Base-by-base conservation (phyloP, 345 rosid species). In the Arabidopsis suecica region DNA sequence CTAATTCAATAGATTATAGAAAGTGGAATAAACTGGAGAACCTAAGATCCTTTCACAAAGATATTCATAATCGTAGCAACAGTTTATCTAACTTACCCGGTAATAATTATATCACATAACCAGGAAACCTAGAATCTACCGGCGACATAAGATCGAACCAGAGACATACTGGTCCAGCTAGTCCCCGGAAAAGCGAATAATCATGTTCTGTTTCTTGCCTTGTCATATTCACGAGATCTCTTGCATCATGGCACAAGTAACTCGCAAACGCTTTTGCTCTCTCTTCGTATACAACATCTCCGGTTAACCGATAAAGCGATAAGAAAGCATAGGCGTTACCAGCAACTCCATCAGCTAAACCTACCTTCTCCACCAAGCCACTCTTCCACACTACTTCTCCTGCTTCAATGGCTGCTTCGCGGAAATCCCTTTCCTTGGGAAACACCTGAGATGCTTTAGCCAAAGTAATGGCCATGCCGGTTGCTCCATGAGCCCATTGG, bases 371-470 rank as follows among this genome's bases (percentile, higher is more conserved):
- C 75, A 84, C 85, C 61, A 89, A 81, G 34, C 97, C 97, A 60
- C 78, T 91, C 76, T 88, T 94, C 97, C 97, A 94, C 36, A 94
- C 97, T 2, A 94, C 97, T 73, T 94, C 96, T 58, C 98, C 97
- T 32, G 98, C 98, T 81, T 94, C 98, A 76, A 89, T 86, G 0
- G 98, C 96, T 1, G 87, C 96, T 56, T 85, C 85, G 0, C 96
- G 89, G 63, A 94, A 89, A 28, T 94, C 95, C 50, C 89, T 82
- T 14, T 89, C 97, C 1, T 69, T 74, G 12, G 88, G 85, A 78
- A 87, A 93, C 59, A 84, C 85, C 82, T 88, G 84, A 28, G 98
- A 89, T n/a, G 98, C 96, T 83, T 86, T 94, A 78, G 88, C 79
- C 34, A 94, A 82, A 7, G 95, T 88, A 56, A 91, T 84, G 32